Evolutionary conservation across 108 stramenopile species (phyloP).

Genomic region (Skeletonema menzelii): DNA sequence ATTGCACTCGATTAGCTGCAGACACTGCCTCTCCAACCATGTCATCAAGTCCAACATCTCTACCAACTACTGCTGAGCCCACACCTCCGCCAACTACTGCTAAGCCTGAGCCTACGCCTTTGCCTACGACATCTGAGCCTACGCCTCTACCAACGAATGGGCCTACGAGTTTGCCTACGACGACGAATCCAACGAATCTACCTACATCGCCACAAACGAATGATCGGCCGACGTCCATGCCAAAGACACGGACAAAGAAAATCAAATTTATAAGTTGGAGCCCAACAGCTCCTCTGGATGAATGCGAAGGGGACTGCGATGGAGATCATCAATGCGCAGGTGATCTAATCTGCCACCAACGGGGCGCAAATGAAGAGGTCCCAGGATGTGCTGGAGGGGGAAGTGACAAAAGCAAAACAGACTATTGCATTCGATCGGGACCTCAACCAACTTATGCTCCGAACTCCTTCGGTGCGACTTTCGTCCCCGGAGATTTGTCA

Average conservation of each 20-base stretch:
- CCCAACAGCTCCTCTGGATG: not conserved
- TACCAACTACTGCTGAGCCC: too few relatives aligned
- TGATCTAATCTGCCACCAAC: constrained; percentile 37
- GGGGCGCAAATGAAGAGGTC: constrained; percentile 16
- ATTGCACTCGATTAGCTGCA: constrained; percentile 1
- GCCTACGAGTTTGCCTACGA: too few relatives aligned
- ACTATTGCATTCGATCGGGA: constrained; percentile 32
- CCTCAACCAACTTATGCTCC: not conserved
- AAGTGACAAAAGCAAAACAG: not conserved
- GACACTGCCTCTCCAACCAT: not conserved
- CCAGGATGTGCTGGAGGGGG: constrained; percentile 20
- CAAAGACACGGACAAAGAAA: too few relatives aligned
- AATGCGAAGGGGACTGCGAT: constrained; percentile 58
- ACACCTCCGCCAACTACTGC: too few relatives aligned
- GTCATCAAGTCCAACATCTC: not conserved
- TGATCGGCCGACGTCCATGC: too few relatives aligned
- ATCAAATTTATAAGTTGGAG: too few relatives aligned
- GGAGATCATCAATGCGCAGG: constrained; percentile 36
- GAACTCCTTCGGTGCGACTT: not conserved
- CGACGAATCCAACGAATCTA: too few relatives aligned
- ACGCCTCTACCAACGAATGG: too few relatives aligned
- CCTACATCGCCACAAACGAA: too few relatives aligned
- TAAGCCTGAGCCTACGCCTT: too few relatives aligned
- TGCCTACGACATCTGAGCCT: too few relatives aligned
- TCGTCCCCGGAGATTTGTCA: constrained; percentile 4